Evolutionary conservation across 1,284 basidiomycete species (phyloP).

Genomic region (Bondarzewia mesenterica): DNA sequence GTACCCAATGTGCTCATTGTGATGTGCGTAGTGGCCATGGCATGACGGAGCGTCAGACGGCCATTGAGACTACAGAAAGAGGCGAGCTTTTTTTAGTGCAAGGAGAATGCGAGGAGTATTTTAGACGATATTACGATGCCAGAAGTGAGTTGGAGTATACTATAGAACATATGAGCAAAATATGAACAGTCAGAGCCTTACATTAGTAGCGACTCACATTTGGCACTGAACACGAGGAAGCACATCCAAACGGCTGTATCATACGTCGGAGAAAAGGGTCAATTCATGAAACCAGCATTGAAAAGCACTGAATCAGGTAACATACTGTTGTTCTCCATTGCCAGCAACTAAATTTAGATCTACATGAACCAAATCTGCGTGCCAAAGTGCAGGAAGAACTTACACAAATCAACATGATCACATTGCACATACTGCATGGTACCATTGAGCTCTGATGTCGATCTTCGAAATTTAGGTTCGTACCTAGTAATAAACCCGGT

Average conservation of each 20-base stretch:
- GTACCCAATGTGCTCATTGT: neutral
- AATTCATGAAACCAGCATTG: neutral
- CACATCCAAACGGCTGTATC: neutral
- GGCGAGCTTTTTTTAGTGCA: neutral
- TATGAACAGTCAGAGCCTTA: neutral
- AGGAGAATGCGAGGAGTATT: neutral
- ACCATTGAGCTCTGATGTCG: neutral
- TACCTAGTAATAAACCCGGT: neutral
- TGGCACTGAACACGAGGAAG: neutral
- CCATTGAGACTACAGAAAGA: neutral
- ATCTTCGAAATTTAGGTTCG: neutral
- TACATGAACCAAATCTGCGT: neutral
- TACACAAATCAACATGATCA: neutral
- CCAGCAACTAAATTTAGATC: neutral
- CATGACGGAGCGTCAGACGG: neutral
- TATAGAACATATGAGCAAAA: neutral
- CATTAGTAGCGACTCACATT: neutral
- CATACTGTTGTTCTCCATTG: neutral
- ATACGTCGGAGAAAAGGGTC: neutral
- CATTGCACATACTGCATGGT: neutral
- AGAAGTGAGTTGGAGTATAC: slow-evolving; percentile 1
- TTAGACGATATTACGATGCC: neutral
- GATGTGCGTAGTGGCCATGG: neutral
- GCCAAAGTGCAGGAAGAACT: neutral
- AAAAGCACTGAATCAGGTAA: neutral